Conservation (phyloP, 345 rosid species). For the Linum trigynum region DNA sequence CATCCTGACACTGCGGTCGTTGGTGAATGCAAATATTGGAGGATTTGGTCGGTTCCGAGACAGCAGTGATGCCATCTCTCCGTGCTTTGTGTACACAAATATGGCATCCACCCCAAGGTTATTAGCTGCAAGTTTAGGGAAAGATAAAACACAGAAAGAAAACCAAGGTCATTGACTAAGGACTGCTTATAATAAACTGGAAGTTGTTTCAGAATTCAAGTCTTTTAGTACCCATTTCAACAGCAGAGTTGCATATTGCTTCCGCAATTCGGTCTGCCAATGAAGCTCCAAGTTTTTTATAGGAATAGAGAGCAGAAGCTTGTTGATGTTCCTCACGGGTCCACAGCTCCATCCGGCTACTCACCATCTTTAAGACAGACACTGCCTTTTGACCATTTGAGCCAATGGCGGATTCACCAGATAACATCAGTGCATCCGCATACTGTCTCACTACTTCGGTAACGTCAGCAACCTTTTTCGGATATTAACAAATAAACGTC, state of each 20-base stretch:
- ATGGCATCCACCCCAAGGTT: constrained; percentile 23
- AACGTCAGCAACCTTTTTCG: constrained; percentile 15
- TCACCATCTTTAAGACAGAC: neutral
- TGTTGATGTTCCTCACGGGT: neutral
- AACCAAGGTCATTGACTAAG: neutral
- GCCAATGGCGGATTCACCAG: constrained; percentile 16
- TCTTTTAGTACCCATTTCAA: neutral
- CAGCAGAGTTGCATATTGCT: neutral
- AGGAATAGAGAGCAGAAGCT: neutral
- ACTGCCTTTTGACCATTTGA: constrained; percentile 4
- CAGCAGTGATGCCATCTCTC: constrained; percentile 21
- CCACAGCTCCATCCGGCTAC: neutral
- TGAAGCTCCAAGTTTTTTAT: neutral
- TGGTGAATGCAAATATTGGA: constrained; percentile 25
- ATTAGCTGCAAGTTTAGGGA: constrained; percentile 16
- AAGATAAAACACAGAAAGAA: neutral
- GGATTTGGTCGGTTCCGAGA: constrained; percentile 25
- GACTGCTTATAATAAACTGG: neutral
- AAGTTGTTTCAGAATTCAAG: neutral
- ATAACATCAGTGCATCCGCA: constrained; percentile 21
- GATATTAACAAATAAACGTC: neutral
- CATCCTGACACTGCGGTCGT: constrained; percentile 9
- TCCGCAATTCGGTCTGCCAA: neutral
- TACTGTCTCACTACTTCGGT: constrained; percentile 16
- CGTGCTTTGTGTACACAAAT: constrained; percentile 20